Base-by-base conservation (phyloP, 108 stramenopile genomes). In the Pseudonitzschia multistriata region DNA sequence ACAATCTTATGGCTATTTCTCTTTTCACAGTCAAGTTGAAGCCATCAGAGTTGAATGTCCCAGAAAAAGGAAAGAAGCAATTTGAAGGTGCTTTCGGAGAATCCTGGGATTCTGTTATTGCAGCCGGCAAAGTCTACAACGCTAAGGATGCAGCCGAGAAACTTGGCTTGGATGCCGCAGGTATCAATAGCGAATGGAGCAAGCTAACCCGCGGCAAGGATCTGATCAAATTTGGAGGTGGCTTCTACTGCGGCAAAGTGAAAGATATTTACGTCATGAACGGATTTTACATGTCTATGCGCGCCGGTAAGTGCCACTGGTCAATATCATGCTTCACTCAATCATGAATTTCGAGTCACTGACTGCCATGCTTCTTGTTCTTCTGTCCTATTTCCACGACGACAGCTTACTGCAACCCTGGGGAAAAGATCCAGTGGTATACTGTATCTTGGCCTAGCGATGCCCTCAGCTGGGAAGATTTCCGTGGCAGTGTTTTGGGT, bases 271-370 rank as follows among this genome's bases (percentile, higher is more conserved):
- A 92, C 68, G 83, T 89, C 53, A 88, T 95, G 79, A 95, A 95
- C 80, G 94, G 86, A 67, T 95, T 95, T 83, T 92, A 89, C 81
- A 92, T 95, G 91, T 68, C 71, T 3, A 91, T 93, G 91, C 83
- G 91, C 22, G 49, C 67, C 6, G 55, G 81, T 71, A 61, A 88
- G 88, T 74, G 88, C 83, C 68, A 76, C 81, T 36, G 83, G 68
- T 53, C 72, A 77, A n/a, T 34, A 5, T 25, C 50, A 52, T 52
- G 2, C 50, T 19, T 25, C 24, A 24, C 8, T 22, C 2, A 52
- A 19, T 40, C 48, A 7, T 28, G 30, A 3, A 19, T 49, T 66
- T 48, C 31, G 36, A 28, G 13, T 25, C 11, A 36, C 35, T 19
- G 28, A 34, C 13, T 54, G 24, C 55, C n/a, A 49, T 59, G 11